Evolutionary conservation across 495 filamentous ascomycete species (phyloP), one percentile per base, ranked within the genome.

Genomic region (Barbatosphaeria neglecta): DNA sequence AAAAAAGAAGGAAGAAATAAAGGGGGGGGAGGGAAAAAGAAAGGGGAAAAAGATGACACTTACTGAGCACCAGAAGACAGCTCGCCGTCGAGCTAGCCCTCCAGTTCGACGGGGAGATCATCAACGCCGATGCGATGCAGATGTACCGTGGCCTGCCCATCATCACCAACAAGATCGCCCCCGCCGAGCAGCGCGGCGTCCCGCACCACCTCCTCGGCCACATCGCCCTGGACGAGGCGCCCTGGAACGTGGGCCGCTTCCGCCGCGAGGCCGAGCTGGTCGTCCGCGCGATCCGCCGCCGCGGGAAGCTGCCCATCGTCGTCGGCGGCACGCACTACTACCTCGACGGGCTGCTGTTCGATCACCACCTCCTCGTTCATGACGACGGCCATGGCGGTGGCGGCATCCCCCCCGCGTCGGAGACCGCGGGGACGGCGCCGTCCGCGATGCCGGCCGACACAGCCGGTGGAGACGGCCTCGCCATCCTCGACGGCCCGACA

Each of bases 111-210:
- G 93, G 93, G 52, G 93, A 99, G 66, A 77, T 99, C 44, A 87
- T 99, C 70, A 99, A 99, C 59, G 89, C 85, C 43, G 93, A 99
- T 68, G 92, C 92, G n/a, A 92, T 99, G 86, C 93, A 97, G 61
- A 82, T 99, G 75, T 99, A 99, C 56, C 71, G 78, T 27, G 93
- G 90, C 8, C 70, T 99, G 17, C 89, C 92, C 1, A 84, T 97
- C 51, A 90, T 96, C 46, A 99, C 93, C 16, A 99, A 99, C 63
- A 90, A 97, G 58, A 81, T 95, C 49, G 72, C 84, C 0, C 38
- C 58, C 11, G 74, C 77, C 20, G 90, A 99, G 58, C 80, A 80
- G 58, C 75, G 82, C 48, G 86, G 83, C 19, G 74, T 99, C 24
- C 84, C 85, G 16, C 93, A 99, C 60, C 90, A 99, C 66, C 68